Evolutionary conservation across 2,329 filamentous ascomycete genomes (phyloP).

Genomic region (Mariannaea elegans): DNA sequence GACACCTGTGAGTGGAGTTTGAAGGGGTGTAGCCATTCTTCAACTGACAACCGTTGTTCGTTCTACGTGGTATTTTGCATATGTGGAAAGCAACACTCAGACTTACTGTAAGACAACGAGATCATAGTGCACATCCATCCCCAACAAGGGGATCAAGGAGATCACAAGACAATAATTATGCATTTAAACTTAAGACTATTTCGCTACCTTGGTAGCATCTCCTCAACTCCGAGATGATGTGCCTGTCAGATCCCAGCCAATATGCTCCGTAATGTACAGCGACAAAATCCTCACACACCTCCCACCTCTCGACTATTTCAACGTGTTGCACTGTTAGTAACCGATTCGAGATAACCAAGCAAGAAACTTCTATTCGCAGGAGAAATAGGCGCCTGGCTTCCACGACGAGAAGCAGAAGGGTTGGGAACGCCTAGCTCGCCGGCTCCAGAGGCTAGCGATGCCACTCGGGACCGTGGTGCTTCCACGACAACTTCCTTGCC

Average conservation of each 20-base stretch:
- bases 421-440: conserved; percentile 41
- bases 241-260: conserved; percentile 23
- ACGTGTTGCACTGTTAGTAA: conserved; percentile 52
- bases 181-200: conserved; percentile 2
- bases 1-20: no score
- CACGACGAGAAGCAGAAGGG: conserved; percentile 49
- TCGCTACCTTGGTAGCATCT: conserved; percentile 1
- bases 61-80: no score
- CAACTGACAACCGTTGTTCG: no score
- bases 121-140: no score
- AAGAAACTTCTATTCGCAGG: conserved; percentile 80
- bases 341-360: conserved; percentile 75
- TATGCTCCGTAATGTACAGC: conserved; percentile 30
- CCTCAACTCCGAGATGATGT: not conserved
- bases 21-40: no score
- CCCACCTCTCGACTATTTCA: conserved; percentile 26
- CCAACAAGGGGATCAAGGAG: no score
- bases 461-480: conserved; percentile 48
- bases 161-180: no score
- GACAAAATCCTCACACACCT: conserved; percentile 5
- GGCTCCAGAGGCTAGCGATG: conserved; percentile 54
- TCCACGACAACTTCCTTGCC: conserved; percentile 38
- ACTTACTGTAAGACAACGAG: no score
- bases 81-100: no score
- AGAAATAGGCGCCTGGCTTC: conserved; percentile 66